Evolutionary conservation across 1,284 basidiomycete genomes (phyloP).

Genomic region (Tylopilus sp.): DNA sequence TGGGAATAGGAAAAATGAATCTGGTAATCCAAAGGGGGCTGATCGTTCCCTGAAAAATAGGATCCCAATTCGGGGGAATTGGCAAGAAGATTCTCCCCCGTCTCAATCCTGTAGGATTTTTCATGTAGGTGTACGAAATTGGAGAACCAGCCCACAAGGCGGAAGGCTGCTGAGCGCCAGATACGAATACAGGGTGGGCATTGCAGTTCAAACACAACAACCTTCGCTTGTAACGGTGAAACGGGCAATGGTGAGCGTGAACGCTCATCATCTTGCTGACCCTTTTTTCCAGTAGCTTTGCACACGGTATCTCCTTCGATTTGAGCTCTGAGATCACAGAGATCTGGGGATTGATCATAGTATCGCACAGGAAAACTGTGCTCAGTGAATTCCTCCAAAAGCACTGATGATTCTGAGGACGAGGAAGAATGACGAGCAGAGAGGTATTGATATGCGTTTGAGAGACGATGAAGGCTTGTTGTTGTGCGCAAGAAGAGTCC

Average conservation of each 20-base stretch:
- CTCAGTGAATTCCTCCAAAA: conserved; percentile 18
- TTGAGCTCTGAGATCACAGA: conserved; percentile 33
- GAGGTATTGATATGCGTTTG: conserved; percentile 43
- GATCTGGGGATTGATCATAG: conserved; percentile 30
- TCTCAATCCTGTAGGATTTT: too few species aligned
- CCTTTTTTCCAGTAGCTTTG: too few species aligned
- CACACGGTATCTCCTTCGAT: conserved; percentile 36
- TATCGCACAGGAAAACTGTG: conserved; percentile 44
- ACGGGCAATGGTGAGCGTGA: background rate
- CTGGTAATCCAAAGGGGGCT: too few species aligned
- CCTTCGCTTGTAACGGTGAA: background rate
- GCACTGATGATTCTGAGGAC: conserved; percentile 24
- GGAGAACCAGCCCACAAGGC: too few species aligned
- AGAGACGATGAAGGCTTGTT: conserved; percentile 39
- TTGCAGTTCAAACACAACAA: conserved; percentile 1
- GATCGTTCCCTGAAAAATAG: too few species aligned
- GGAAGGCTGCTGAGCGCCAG: conserved; percentile 1
- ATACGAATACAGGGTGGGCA: background rate
- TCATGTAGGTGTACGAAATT: too few species aligned
- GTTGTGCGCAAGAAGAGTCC: conserved; percentile 50
- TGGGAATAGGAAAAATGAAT: too few species aligned
- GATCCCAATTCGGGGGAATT: too few species aligned
- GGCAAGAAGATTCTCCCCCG: too few species aligned
- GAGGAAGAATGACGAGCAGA: conserved; percentile 34
- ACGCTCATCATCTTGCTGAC: too few species aligned